Evolutionary conservation across 2,329 filamentous ascomycete species (phyloP), one percentile per base, ranked within the genome.

Genomic region (Chaetothyriales sp.): DNA sequence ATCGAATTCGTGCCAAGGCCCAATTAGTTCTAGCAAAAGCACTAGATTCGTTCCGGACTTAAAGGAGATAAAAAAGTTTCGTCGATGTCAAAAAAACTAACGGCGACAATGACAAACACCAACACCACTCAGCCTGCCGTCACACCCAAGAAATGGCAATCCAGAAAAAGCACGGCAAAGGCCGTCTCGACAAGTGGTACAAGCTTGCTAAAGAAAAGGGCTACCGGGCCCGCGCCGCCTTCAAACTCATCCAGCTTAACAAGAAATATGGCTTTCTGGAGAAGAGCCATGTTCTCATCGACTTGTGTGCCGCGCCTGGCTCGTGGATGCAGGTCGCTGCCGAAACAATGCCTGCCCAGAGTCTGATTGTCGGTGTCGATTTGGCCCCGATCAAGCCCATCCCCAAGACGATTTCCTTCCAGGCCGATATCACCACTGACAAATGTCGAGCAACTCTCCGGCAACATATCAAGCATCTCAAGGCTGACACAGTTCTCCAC

Each of bases 211-310:
- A 98, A 70, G 92, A 98, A 68, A 96, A 95, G 70, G 92, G 92
- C 56, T 98, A 95, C 66, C 78, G 92, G 63, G 90, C 92, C 55
- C 80, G 92, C 77, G 89, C 92, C 61, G 89, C 92, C 51, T 96
- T 96, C 78, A 98, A 98, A 73, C 73, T 98, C 61, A 90, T 98
- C 60, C 90, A 98, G 68, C 74, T 98, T 62, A 98, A 98, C 73
- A 95, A 96, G 72, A 96, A 95, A 67, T 98, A 94, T 83, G 86
- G 87, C 60, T 98, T 98, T 69, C 74, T 98, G 60, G 88, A 96
- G 69, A 90, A 93, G 75, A 93, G 87, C 70, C 94, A 86, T 73
- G 92, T 96, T 62, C 74, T 95, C 55, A 76, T 98, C 66, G 93
- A 98, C 82, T 84, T 98, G 65, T 98, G 92, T 72, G 92, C 92